phyloP scores from a whole-genome alignment of 2,329 filamentous ascomycete genomes.

The Raffaelea deltoideospora region DNA sequence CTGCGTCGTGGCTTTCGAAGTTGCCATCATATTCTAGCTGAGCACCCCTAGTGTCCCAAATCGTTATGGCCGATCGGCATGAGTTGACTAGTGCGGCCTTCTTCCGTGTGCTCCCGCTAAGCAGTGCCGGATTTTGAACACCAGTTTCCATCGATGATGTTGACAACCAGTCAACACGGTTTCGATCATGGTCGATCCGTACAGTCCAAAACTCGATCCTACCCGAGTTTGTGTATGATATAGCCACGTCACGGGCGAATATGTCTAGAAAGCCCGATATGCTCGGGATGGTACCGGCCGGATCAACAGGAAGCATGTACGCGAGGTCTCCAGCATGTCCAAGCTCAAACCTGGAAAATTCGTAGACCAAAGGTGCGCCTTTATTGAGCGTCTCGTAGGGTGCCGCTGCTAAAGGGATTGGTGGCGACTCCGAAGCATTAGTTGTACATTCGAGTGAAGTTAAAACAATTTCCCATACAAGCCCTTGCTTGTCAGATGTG shows the following conservation, averaged over 20 bases:
- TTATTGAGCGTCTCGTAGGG: background rate
- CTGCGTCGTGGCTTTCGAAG: conserved; percentile 51
- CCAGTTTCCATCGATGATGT: conserved; percentile 73
- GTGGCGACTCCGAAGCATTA: background rate
- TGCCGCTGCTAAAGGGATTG: background rate
- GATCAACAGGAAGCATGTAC: conserved; percentile 69
- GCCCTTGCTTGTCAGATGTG: conserved; percentile 59
- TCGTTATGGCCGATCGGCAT: conserved; percentile 59
- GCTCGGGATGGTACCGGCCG: conserved; percentile 57
- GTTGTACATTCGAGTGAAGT: too few relatives aligned
- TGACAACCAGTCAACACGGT: conserved; percentile 61
- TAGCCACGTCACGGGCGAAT: conserved; percentile 72
- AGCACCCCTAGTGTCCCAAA: conserved; percentile 76
- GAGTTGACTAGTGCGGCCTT: conserved; percentile 74
- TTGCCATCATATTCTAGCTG: conserved; percentile 69
- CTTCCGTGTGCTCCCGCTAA: conserved; percentile 72
- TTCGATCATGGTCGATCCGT: conserved; percentile 45
- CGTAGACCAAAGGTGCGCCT: conserved; percentile 28
- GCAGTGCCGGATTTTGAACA: conserved; percentile 55
- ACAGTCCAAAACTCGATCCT: conserved; percentile 76
- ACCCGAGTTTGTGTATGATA: conserved; percentile 67
- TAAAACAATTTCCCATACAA: conserved; percentile 65
- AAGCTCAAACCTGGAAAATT: conserved; percentile 60
- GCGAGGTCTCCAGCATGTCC: conserved; percentile 41
- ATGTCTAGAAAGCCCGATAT: conserved; percentile 70